These are phyloP conservation scores for Hanseniaspora lachancei DNA, from an alignment of 805 yeast species.

Conservation along the genomic window DNA sequence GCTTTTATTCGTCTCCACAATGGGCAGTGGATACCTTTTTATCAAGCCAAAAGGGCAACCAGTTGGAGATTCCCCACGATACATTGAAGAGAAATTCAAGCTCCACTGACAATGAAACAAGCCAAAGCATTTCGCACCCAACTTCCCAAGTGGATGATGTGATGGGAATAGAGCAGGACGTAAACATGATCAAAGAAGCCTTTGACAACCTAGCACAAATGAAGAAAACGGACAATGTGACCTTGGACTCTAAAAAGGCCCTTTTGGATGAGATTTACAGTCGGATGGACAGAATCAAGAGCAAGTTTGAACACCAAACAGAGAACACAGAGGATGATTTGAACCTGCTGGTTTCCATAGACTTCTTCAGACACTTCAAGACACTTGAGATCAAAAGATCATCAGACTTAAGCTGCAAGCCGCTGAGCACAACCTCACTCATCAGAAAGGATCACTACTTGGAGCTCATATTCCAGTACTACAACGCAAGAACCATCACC, in stretches of 20 bases:
- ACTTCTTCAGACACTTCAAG: slow-evolving; percentile 3
- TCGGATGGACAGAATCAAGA: not conserved
- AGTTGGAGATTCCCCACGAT: not conserved
- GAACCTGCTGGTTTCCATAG: not conserved
- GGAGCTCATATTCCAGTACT: slow-evolving; percentile 8
- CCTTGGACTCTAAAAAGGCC: not conserved
- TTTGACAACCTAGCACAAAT: not conserved
- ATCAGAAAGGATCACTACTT: slow-evolving; percentile 6
- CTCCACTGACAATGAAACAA: not conserved
- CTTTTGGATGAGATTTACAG: not conserved
- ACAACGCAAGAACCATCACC: slow-evolving; percentile 10
- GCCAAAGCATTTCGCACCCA: not conserved
- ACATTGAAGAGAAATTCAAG: not conserved
- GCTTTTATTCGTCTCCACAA: slow-evolving; percentile 14
- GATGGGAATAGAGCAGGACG: not conserved
- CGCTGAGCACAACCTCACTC: slow-evolving; percentile 6
- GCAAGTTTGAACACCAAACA: not conserved
- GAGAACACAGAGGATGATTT: not conserved
- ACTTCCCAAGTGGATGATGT: not conserved
- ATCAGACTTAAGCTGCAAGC: slow-evolving; percentile 9
- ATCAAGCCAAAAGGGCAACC: not conserved
- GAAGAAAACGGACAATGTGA: not conserved
- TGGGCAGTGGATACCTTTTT: slow-evolving; percentile 13
- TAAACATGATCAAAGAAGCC: not conserved
- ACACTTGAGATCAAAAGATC: slow-evolving; percentile 13